Evolutionary conservation across 2,329 filamentous ascomycete genomes (phyloP).

Genomic region (Verticillium dahliae): DNA sequence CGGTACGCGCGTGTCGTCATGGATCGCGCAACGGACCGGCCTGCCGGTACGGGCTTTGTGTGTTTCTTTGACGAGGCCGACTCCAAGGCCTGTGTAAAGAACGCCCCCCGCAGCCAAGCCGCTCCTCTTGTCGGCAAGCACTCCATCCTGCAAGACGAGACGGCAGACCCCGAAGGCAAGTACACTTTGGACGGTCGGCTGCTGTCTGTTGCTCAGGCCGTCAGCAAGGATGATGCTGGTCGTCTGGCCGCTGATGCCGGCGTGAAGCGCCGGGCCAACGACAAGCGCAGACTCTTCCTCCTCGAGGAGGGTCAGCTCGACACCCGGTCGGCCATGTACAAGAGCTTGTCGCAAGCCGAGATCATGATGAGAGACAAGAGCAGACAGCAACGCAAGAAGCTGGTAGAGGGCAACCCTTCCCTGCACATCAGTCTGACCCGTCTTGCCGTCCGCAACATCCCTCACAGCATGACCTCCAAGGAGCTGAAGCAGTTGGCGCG

Average conservation of each 20-base stretch:
- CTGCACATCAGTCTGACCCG: conserved; percentile 85
- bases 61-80: conserved; percentile 79
- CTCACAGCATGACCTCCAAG: conserved; percentile 75
- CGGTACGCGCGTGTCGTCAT: conserved; percentile 89
- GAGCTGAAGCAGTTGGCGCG: conserved; percentile 86
- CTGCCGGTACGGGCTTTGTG: conserved; percentile 90
- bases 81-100: conserved; percentile 67
- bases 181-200: conserved; percentile 91
- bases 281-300: conserved; percentile 86
- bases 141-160: conserved; percentile 84
- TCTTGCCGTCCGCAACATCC: conserved; percentile 86
- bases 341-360: conserved; percentile 70
- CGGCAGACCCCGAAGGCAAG: conserved; percentile 69
- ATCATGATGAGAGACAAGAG: conserved; percentile 84
- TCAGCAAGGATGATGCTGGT: conserved; percentile 73
- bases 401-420: conserved; percentile 86
- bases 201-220: conserved; percentile 76
- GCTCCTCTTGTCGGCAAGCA: conserved; percentile 49
- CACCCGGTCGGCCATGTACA: conserved; percentile 69
- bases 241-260: conserved; percentile 69
- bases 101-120: conserved; percentile 56
- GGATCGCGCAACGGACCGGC: conserved; percentile 76
- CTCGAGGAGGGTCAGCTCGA: conserved; percentile 80
- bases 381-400: conserved; percentile 76
- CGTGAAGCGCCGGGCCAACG: conserved; percentile 60